Conservation (phyloP, 2,329 filamentous ascomycete genomes). For the Atkinsonella hypoxylon region DNA sequence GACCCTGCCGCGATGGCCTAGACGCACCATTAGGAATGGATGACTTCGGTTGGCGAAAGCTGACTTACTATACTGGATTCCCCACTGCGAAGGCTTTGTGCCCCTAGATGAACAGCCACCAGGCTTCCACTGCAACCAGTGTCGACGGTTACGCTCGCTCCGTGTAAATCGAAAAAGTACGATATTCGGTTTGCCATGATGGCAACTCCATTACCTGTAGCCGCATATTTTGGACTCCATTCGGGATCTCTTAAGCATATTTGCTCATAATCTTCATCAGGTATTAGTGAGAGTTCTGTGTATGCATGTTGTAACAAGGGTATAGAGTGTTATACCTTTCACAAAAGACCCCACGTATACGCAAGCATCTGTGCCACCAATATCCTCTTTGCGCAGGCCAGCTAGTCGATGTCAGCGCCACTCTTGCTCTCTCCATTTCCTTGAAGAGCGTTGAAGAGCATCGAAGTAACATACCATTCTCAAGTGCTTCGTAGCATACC, state of each 20-base stretch:
- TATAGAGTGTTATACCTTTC: slow-evolving; percentile 24
- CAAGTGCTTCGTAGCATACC: slow-evolving; percentile 36
- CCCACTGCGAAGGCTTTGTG: slow-evolving; percentile 33
- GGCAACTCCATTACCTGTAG: slow-evolving; percentile 39
- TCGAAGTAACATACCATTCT: slow-evolving; percentile 27
- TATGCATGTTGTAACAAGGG: not conserved
- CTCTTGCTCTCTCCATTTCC: not conserved
- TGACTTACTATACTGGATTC: slow-evolving; percentile 28
- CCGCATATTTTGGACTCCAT: slow-evolving; percentile 37
- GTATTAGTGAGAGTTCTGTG: not conserved
- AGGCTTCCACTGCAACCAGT: slow-evolving; percentile 47
- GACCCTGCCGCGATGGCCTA: slow-evolving; percentile 38
- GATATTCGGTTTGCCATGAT: slow-evolving; percentile 45
- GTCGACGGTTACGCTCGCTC: slow-evolving; percentile 45
- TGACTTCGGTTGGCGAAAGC: not conserved
- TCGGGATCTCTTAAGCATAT: slow-evolving; percentile 37
- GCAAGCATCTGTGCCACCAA: slow-evolving; percentile 31
- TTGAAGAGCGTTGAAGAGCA: not conserved
- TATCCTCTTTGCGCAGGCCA: slow-evolving; percentile 29
- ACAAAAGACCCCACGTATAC: slow-evolving; percentile 41
- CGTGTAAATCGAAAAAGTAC: slow-evolving; percentile 41
- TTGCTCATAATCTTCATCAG: slow-evolving; percentile 33
- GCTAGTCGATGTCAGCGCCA: slow-evolving; percentile 17
- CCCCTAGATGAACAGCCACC: slow-evolving; percentile 40
- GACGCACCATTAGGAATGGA: not conserved